Percentiles rank a stretch among this genome's conserved stretches.
These are phyloP conservation scores for Diaporthe caulivora DNA, from an alignment of 2,329 filamentous ascomycete genomes.

Conservation along the genomic window DNA sequence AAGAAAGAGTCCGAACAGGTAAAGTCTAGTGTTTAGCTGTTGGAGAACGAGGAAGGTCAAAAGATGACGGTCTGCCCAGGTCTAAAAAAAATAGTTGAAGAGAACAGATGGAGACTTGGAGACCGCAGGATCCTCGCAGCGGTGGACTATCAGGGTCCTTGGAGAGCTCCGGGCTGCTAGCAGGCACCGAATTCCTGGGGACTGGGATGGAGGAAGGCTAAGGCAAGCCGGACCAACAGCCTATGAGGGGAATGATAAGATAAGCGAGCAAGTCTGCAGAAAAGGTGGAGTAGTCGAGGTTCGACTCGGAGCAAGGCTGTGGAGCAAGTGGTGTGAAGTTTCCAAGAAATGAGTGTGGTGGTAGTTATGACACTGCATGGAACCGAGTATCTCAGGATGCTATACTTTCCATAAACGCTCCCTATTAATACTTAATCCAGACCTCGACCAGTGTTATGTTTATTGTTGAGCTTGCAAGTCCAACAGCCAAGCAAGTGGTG, in stretches of 20 bases:
- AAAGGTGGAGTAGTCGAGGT: background rate
- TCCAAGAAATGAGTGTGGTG: slow-evolving; percentile 8
- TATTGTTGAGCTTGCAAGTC: slow-evolving; percentile 10
- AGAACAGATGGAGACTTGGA: slow-evolving; percentile 28
- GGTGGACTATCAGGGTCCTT: slow-evolving; percentile 36
- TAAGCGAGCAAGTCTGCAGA: slow-evolving; percentile 16
- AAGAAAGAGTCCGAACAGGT: background rate
- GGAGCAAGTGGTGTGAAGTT: background rate
- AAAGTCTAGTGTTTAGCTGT: slow-evolving; percentile 1
- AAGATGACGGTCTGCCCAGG: slow-evolving; percentile 19
- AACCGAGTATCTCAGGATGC: background rate
- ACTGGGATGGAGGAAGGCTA: slow-evolving; percentile 26
- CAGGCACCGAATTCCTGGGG: slow-evolving; percentile 33
- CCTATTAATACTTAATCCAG: slow-evolving; percentile 1
- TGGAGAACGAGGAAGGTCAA: slow-evolving; percentile 31
- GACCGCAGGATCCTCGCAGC: slow-evolving; percentile 15
- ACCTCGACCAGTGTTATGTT: background rate
- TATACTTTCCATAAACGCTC: background rate
- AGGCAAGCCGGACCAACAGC: slow-evolving; percentile 14
- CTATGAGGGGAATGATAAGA: slow-evolving; percentile 32
- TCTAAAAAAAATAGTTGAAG: slow-evolving; percentile 26
- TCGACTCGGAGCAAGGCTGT: background rate
- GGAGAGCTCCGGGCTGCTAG: slow-evolving; percentile 35
- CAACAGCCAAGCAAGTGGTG: background rate
- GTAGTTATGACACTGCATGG: background rate